A percentile compares a stretch with the other conserved stretches of the same genome.
phyloP scores from a whole-genome alignment of 345 rosid species.

The Isatis tinctoria region DNA sequence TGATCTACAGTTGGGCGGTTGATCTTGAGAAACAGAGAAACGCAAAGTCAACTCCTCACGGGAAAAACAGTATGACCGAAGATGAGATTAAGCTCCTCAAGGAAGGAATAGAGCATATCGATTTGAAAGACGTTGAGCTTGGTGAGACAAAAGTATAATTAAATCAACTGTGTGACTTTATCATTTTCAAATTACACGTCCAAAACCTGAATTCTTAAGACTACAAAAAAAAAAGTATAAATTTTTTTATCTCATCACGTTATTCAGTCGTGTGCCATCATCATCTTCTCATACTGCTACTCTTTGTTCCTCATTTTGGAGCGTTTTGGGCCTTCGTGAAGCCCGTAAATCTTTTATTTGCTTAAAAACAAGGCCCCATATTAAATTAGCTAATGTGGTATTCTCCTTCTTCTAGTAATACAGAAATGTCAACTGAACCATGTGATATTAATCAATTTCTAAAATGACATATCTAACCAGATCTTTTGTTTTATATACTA shows the following conservation, averaged over 20 bases:
- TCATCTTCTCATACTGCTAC: background rate
- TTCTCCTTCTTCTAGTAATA: background rate
- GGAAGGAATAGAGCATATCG: conserved; percentile 49
- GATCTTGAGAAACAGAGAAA: conserved; percentile 64
- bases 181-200: conserved; percentile 15
- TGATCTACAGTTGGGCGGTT: conserved; percentile 92
- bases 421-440: conserved; percentile 17
- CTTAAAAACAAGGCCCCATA: conserved; percentile 1
- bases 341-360: background rate
- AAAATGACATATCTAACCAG: background rate
- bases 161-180: conserved; percentile 10
- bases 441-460: conserved; percentile 8
- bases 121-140: conserved; percentile 64
- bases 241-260: background rate
- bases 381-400: background rate
- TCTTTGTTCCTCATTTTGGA: background rate
- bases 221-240: background rate
- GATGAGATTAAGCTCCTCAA: conserved; percentile 73
- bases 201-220: background rate
- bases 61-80: conserved; percentile 71
- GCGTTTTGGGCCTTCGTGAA: conserved; percentile 4
- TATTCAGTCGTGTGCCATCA: too few relatives aligned
- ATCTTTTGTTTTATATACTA: background rate
- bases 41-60: conserved; percentile 34
- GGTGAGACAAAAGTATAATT: conserved; percentile 55